Evolutionary conservation across 805 yeast species (phyloP).

Genomic region (Metschnikowia colocasiae): DNA sequence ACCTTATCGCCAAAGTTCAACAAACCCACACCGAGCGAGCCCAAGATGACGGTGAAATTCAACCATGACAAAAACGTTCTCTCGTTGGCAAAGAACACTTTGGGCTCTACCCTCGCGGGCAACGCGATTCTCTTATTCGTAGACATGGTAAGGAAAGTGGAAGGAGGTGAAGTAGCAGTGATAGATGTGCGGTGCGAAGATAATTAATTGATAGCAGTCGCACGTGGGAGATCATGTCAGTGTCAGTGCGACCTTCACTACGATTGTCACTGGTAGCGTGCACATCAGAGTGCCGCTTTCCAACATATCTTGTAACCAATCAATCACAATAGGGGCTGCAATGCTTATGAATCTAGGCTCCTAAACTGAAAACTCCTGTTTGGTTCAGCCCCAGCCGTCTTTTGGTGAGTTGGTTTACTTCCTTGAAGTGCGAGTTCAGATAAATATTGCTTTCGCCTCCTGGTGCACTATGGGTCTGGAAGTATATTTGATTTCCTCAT

Average conservation of each 20-base stretch:
- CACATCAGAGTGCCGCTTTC: no score
- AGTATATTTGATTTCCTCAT: no score
- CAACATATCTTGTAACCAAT: no score
- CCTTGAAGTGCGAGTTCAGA: no score
- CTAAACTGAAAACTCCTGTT: no score
- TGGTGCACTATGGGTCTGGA: no score
- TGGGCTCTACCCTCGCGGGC: slow-evolving; percentile 98
- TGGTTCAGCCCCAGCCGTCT: no score
- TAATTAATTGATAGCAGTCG: slow-evolving; percentile 6
- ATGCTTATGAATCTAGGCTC: no score
- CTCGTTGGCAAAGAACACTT: slow-evolving; percentile 97
- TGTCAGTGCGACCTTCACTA: background rate
- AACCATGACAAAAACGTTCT: slow-evolving; percentile 98
- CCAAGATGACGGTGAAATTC: slow-evolving; percentile 96
- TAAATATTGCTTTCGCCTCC: no score
- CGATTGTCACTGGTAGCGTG: background rate
- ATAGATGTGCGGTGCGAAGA: slow-evolving; percentile 5
- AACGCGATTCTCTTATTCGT: slow-evolving; percentile 82
- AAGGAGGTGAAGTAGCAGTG: background rate
- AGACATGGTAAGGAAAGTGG: slow-evolving; percentile 17
- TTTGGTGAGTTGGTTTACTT: no score
- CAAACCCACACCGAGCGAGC: slow-evolving; percentile 93
- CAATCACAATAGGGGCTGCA: no score
- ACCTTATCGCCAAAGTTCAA: slow-evolving; percentile 93
- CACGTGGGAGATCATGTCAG: slow-evolving; percentile 7